These are phyloP conservation scores for Sarocladium oryzae DNA, from an alignment of 2,329 filamentous ascomycete genomes.

Conservation along the genomic window DNA sequence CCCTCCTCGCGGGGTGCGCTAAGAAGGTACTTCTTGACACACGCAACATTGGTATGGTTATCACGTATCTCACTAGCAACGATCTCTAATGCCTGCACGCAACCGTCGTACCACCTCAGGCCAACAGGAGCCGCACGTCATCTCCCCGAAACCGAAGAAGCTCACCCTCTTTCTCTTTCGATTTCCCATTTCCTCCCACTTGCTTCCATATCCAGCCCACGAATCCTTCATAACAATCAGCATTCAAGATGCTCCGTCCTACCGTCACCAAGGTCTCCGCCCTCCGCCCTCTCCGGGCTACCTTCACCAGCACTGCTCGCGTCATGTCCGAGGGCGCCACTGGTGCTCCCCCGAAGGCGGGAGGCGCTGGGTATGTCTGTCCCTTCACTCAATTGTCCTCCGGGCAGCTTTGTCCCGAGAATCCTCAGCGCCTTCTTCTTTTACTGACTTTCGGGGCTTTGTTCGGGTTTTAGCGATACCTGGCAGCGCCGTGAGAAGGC, in stretches of 20 bases:
- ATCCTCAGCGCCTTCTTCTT: no score
- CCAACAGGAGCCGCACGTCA: conserved; percentile 8
- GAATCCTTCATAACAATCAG: conserved; percentile 13
- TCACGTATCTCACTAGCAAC: conserved; percentile 7
- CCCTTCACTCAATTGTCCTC: neutral
- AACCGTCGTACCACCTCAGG: conserved; percentile 10
- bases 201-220: conserved; percentile 10
- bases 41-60: no score
- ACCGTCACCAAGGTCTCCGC: conserved; percentile 48
- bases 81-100: neutral
- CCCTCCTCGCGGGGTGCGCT: neutral
- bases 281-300: conserved; percentile 46
- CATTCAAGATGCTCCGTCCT: conserved; percentile 59
- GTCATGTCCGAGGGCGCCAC: conserved; percentile 66
- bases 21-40: neutral
- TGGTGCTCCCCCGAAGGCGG: conserved; percentile 50
- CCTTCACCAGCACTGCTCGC: conserved; percentile 58
- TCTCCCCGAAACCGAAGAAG: neutral
- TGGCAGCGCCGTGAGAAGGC: conserved; percentile 92
- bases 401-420: neutral
- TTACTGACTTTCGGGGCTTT: neutral
- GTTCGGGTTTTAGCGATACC: conserved; percentile 57
- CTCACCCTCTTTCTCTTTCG: neutral
- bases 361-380: conserved; percentile 41
- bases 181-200: conserved; percentile 1